phyloP scores from a whole-genome alignment of 2,329 filamentous ascomycete genomes.

The Alternaria metachromatica region DNA sequence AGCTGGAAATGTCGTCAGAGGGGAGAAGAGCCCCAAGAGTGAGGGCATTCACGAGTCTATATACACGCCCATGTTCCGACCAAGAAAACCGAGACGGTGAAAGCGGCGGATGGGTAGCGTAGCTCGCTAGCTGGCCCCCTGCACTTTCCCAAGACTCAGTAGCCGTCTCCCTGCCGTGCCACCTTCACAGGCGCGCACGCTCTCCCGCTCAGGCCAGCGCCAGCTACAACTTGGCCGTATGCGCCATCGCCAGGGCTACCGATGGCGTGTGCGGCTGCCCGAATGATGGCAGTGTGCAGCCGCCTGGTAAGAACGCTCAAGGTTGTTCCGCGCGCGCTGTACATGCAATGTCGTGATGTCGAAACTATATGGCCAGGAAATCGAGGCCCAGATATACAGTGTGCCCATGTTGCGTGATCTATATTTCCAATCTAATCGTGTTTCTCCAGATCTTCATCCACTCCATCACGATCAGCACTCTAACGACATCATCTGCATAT shows the following conservation, averaged over 20 bases:
- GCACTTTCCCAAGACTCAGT: slow-evolving; percentile 11
- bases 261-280: slow-evolving; percentile 16
- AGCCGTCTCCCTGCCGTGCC: slow-evolving; percentile 32
- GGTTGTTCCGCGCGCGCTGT: background rate
- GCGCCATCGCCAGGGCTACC: slow-evolving; percentile 5
- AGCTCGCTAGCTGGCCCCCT: slow-evolving; percentile 27
- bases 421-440: background rate
- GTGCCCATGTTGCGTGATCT: background rate
- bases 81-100: slow-evolving; percentile 34
- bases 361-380: background rate
- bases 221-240: slow-evolving; percentile 11
- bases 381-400: background rate
- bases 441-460: background rate
- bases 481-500: background rate
- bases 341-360: background rate
- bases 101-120: slow-evolving; percentile 28
- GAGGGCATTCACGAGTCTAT: slow-evolving; percentile 29
- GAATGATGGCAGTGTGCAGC: background rate
- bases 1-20: slow-evolving; percentile 12
- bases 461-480: background rate
- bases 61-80: slow-evolving; percentile 21
- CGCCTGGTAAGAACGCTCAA: background rate
- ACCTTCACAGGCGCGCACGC: slow-evolving; percentile 11
- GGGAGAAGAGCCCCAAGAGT: slow-evolving; percentile 27
- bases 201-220: slow-evolving; percentile 14